A percentile compares a stretch with the other conserved stretches of the same genome.
These are phyloP conservation scores for Graphiopsis chlorocephala DNA, from an alignment of 2,329 filamentous ascomycete species.

Conservation along the genomic window DNA sequence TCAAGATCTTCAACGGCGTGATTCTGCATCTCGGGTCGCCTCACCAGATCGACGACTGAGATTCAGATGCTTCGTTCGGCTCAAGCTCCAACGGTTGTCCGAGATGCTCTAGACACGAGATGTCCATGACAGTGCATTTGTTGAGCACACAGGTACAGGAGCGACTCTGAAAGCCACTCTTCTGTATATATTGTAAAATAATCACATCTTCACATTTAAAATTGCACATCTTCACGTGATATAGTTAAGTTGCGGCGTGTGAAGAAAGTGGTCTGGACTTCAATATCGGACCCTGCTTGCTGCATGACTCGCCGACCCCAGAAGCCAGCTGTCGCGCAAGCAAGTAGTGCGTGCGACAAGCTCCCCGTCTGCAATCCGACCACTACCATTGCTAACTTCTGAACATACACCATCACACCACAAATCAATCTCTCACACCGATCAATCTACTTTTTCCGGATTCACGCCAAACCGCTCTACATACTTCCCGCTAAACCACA, in stretches of 20 bases:
- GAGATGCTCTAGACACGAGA: neutral
- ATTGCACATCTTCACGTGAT: neutral
- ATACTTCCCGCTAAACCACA: neutral
- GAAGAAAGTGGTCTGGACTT: neutral
- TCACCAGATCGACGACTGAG: neutral
- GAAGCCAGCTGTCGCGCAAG: conserved; percentile 6
- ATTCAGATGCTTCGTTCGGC: neutral
- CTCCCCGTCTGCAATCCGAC: neutral
- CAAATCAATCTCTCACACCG: neutral
- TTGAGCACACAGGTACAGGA: neutral
- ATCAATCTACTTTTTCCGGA: neutral
- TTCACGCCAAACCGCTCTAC: neutral
- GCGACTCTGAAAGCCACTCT: neutral
- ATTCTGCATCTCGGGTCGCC: neutral
- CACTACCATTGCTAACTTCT: neutral
- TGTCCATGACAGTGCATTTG: neutral
- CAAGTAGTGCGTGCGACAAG: neutral
- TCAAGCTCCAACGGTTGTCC: neutral
- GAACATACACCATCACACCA: conserved; percentile 2
- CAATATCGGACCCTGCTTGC: neutral
- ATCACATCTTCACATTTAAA: neutral
- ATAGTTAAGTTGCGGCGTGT: neutral
- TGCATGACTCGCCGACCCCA: conserved; percentile 10
- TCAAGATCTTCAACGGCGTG: neutral
- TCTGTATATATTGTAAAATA: neutral